Evolutionary conservation across 2,329 filamentous ascomycete species (phyloP).

Genomic region (Chaetoscypha palmicola): DNA sequence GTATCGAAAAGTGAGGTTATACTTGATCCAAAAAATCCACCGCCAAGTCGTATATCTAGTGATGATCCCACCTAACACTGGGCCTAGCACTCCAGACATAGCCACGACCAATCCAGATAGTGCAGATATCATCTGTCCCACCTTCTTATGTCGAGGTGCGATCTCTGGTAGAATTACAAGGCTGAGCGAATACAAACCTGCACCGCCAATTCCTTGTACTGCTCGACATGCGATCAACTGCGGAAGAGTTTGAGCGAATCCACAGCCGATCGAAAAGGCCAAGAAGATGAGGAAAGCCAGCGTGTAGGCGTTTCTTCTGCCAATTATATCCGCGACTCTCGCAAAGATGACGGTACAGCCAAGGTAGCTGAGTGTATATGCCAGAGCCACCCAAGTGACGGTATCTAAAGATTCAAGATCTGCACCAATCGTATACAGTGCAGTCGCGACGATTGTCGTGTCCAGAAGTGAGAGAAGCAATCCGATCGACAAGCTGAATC

Average conservation of each 20-base stretch:
- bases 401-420: constrained; percentile 41
- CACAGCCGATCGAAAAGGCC: not conserved
- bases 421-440: constrained; percentile 45
- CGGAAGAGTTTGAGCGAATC: not conserved
- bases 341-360: constrained; percentile 49
- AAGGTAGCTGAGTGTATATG: constrained; percentile 38
- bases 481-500: constrained; percentile 33
- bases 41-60: constrained; percentile 12
- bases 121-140: not conserved
- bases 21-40: constrained; percentile 50
- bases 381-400: constrained; percentile 49
- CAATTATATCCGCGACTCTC: constrained; percentile 47
- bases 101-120: constrained; percentile 11
- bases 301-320: constrained; percentile 44
- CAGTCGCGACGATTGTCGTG: constrained; percentile 54
- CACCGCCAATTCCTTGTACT: constrained; percentile 5
- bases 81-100: constrained; percentile 28
- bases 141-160: not conserved
- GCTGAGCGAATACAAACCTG: constrained; percentile 1
- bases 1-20: not conserved
- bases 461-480: constrained; percentile 54
- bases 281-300: constrained; percentile 2
- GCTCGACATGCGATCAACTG: constrained; percentile 4
- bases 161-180: constrained; percentile 1
- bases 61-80: constrained; percentile 14